These are phyloP conservation scores for Ustulina deusta DNA, from an alignment of 2,329 filamentous ascomycete genomes.

Conservation along the genomic window DNA sequence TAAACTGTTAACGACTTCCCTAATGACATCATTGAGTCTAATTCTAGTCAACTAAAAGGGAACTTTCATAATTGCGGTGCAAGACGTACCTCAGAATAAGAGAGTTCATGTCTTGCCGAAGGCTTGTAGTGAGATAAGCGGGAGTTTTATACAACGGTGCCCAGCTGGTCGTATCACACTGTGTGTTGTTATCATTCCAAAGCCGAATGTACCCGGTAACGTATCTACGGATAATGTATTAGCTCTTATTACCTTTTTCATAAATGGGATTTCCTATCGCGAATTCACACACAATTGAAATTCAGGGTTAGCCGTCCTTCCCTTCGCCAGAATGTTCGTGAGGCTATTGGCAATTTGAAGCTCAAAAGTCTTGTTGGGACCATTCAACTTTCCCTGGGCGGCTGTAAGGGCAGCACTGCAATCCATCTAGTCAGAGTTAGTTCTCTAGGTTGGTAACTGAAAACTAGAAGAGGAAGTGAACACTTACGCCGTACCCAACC, in stretches of 20 bases:
- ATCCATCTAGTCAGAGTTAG: not conserved
- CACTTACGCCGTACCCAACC: constrained; percentile 3
- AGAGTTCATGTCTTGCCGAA: constrained; percentile 7
- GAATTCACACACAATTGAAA: constrained; percentile 15
- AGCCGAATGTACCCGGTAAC: constrained; percentile 3
- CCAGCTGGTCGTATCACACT: constrained; percentile 17
- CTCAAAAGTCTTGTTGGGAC: not conserved
- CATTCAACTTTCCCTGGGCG: not conserved
- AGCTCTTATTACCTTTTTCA: not conserved
- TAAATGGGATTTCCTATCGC: not conserved
- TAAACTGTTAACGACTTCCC: not conserved
- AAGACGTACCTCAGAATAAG: not conserved
- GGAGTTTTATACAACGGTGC: constrained; percentile 5
- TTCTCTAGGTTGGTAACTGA: not conserved
- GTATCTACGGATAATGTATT: not conserved
- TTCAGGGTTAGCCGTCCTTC: not conserved
- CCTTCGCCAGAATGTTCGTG: not conserved
- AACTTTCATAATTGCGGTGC: not conserved
- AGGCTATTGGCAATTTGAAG: not conserved
- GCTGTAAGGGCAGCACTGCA: not conserved
- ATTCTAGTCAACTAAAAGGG: not conserved
- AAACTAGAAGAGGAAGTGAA: not conserved
- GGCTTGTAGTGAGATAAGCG: not conserved
- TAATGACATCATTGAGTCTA: constrained; percentile 1
- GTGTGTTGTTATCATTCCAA: constrained; percentile 9